Conservation (phyloP, 1,139 yeast species). For the Meyerozyma athensensis region DNA sequence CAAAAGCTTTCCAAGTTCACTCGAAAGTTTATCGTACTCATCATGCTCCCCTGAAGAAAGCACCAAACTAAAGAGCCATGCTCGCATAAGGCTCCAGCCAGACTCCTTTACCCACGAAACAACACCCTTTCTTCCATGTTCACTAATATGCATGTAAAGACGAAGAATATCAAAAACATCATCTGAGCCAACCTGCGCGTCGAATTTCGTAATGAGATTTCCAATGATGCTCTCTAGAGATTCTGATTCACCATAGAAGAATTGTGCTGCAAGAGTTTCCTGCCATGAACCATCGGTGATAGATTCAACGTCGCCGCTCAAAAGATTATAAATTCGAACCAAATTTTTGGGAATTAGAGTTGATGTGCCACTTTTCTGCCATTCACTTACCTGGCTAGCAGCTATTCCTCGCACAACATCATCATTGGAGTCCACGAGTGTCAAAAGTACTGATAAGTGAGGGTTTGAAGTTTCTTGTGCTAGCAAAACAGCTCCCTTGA, state of each 20-base stretch:
- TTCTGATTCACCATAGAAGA: constrained; percentile 53
- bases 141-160: background rate
- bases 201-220: background rate
- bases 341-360: constrained; percentile 49
- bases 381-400: constrained; percentile 53
- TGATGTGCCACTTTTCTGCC: constrained; percentile 47
- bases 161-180: background rate
- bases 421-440: constrained; percentile 69
- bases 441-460: constrained; percentile 67
- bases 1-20: constrained; percentile 51
- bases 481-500: constrained; percentile 54
- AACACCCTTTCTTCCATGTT: background rate
- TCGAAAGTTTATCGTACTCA: constrained; percentile 37
- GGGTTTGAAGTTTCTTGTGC: constrained; percentile 58
- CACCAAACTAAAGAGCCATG: background rate
- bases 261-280: constrained; percentile 49
- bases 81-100: background rate
- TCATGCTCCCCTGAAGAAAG: background rate
- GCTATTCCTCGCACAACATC: constrained; percentile 53
- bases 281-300: constrained; percentile 62
- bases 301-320: constrained; percentile 51
- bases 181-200: background rate
- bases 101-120: background rate
- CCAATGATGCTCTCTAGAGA: constrained; percentile 23
- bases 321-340: constrained; percentile 56